Conservation (phyloP, 164 flowering plant genomes). For the Pachysandra terminalis region DNA sequence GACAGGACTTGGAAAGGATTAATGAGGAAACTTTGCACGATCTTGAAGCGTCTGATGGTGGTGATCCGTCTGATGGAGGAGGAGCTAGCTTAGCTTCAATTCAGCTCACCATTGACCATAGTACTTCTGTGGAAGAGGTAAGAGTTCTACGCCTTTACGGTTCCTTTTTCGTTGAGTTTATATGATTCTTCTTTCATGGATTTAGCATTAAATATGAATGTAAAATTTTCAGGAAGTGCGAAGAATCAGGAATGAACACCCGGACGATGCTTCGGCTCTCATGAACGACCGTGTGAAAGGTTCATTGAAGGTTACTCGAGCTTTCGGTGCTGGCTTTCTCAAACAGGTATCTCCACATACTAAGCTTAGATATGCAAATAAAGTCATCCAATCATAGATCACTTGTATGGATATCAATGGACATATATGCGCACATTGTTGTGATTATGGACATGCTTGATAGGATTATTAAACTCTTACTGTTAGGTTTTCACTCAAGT, state of each 20-base stretch:
- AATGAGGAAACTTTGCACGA: conserved; percentile 41
- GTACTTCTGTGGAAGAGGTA: conserved; percentile 60
- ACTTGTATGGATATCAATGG: background rate
- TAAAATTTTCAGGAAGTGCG: conserved; percentile 60
- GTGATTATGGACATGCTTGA: no score
- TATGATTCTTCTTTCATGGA: background rate
- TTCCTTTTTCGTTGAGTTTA: no score
- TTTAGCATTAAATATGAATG: background rate
- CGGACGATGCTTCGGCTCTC: conserved; percentile 60
- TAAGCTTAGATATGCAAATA: background rate
- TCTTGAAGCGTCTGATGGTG: conserved; percentile 29
- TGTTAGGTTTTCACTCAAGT: background rate
- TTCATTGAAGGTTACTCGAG: conserved; percentile 85
- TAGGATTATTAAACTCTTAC: no score
- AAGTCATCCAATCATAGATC: background rate
- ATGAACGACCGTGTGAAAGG: conserved; percentile 82
- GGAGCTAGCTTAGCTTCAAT: conserved; percentile 29
- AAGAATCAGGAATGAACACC: conserved; percentile 70
- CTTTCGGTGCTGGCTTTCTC: conserved; percentile 92
- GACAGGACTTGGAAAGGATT: conserved; percentile 40
- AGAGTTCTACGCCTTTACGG: background rate
- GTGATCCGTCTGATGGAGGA: conserved; percentile 21
- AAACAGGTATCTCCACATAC: conserved; percentile 54
- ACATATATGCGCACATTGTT: background rate
- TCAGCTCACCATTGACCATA: conserved; percentile 72